A percentile compares a stretch with the other conserved stretches of the same genome.
phyloP scores from a whole-genome alignment of 495 filamentous ascomycete genomes.

The Copromyces sp. region DNA sequence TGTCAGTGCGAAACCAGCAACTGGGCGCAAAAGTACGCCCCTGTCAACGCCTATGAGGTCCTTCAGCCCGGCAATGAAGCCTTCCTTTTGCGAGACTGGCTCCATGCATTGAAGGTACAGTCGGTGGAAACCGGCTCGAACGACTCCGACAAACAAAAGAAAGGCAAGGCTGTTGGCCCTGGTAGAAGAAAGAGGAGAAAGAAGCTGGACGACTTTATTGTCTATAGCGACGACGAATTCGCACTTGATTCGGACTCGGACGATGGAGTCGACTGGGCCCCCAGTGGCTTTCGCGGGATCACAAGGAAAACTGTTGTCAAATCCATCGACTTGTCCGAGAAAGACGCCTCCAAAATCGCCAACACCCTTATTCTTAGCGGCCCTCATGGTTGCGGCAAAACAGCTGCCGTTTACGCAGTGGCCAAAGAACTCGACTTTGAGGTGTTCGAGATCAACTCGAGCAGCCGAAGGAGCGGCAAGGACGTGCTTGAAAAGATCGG shows the following conservation, averaged over 20 bases:
- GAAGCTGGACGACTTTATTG: conserved; percentile 72
- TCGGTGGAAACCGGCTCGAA: conserved; percentile 56
- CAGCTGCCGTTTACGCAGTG: conserved; percentile 85
- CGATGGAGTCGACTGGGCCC: conserved; percentile 46
- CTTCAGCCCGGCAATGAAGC: conserved; percentile 68
- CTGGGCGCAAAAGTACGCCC: conserved; percentile 87
- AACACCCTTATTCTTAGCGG: conserved; percentile 79
- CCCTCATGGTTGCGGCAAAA: conserved; percentile 85
- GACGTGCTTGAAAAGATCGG: conserved; percentile 88
- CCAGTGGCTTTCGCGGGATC: conserved; percentile 27
- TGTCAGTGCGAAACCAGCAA: conserved; percentile 59
- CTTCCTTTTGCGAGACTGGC: conserved; percentile 69
- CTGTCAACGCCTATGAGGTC: conserved; percentile 55
- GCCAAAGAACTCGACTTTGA: conserved; percentile 92
- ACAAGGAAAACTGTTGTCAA: conserved; percentile 55
- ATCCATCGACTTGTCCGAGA: conserved; percentile 37
- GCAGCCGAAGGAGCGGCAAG: conserved; percentile 72
- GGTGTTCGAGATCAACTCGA: conserved; percentile 87
- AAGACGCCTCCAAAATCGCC: conserved; percentile 32
- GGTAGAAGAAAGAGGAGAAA: conserved; percentile 64
- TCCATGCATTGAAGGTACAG: conserved; percentile 62
- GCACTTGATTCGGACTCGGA: conserved; percentile 68
- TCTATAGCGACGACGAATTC: conserved; percentile 75
- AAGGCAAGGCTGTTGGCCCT: conserved; percentile 31
- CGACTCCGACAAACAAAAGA: conserved; percentile 37